Conservation (phyloP, 352 stramenopile genomes). For the Thalassiosira allenii region DNA sequence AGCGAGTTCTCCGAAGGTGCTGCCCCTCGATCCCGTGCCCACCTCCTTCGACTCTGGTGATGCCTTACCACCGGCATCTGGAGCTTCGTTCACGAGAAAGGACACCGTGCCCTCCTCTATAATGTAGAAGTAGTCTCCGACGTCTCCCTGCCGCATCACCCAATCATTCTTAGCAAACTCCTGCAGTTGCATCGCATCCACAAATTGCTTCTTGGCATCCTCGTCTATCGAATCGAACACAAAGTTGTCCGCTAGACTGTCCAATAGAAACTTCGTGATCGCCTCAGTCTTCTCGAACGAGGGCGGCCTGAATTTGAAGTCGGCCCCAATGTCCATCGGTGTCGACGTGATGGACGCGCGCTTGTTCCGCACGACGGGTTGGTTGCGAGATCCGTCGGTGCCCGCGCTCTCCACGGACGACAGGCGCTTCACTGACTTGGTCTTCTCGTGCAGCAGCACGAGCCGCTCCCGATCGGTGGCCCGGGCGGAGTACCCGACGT, state of each 20-base stretch:
- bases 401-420: not conserved
- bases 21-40: constrained; percentile 85
- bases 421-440: not conserved
- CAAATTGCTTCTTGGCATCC: constrained; percentile 76
- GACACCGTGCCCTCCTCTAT: constrained; percentile 90
- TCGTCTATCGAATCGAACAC: constrained; percentile 73
- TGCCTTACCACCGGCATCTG: constrained; percentile 83
- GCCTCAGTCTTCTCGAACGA: constrained; percentile 62
- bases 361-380: too few species aligned
- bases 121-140: constrained; percentile 97
- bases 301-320: constrained; percentile 45
- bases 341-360: too few species aligned
- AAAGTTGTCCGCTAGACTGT: constrained; percentile 68
- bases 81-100: constrained; percentile 90
- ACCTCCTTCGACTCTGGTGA: constrained; percentile 62
- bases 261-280: constrained; percentile 63
- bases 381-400: not conserved
- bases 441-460: constrained; percentile 23
- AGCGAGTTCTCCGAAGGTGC: constrained; percentile 94
- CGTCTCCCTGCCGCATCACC: constrained; percentile 94
- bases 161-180: constrained; percentile 83
- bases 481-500: constrained; percentile 13
- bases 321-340: too few species aligned
- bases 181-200: constrained; percentile 86
- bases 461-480: constrained; percentile 14